Evolutionary conservation across 1,284 basidiomycete species (phyloP).

Genomic region (Naganishia liquefaciens): DNA sequence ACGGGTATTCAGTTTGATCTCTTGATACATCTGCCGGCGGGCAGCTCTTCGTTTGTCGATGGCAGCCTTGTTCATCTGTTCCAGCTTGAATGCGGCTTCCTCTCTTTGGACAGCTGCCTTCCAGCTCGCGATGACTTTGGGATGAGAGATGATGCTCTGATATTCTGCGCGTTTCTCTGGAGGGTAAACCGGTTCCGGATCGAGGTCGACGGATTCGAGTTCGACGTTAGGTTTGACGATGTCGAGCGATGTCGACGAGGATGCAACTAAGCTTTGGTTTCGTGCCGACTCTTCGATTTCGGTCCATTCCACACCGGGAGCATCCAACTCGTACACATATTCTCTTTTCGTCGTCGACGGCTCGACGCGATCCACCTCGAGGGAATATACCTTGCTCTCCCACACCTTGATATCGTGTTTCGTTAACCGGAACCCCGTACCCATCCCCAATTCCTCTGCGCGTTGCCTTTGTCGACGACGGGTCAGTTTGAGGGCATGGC

Average conservation of each 20-base stretch:
- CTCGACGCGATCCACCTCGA: constrained; percentile 20
- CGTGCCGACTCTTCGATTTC: constrained; percentile 7
- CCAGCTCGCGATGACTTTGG: constrained; percentile 11
- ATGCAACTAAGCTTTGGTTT: not conserved
- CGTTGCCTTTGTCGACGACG: constrained; percentile 30
- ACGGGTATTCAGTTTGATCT: constrained; percentile 15
- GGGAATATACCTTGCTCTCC: constrained; percentile 26
- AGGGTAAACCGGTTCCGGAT: constrained; percentile 24
- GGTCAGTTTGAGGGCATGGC: constrained; percentile 26
- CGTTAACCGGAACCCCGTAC: constrained; percentile 14
- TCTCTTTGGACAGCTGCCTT: constrained; percentile 23
- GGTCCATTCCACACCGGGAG: constrained; percentile 2
- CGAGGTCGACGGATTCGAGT: constrained; percentile 16
- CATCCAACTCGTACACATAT: constrained; percentile 28
- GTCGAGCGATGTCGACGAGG: not conserved
- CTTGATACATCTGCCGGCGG: constrained; percentile 25
- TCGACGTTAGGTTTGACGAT: constrained; percentile 10
- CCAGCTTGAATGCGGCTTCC: constrained; percentile 18
- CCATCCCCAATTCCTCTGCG: constrained; percentile 25
- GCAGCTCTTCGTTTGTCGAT: constrained; percentile 14
- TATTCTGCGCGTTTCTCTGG: constrained; percentile 8
- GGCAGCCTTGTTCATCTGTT: constrained; percentile 18
- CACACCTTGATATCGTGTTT: constrained; percentile 28
- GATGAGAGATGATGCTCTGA: constrained; percentile 18
- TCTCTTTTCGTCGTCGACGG: constrained; percentile 25